A percentile compares a stretch with the other conserved stretches of the same genome.
Evolutionary conservation across 805 yeast genomes (phyloP).

Genomic region (Starmerella kuoi): DNA sequence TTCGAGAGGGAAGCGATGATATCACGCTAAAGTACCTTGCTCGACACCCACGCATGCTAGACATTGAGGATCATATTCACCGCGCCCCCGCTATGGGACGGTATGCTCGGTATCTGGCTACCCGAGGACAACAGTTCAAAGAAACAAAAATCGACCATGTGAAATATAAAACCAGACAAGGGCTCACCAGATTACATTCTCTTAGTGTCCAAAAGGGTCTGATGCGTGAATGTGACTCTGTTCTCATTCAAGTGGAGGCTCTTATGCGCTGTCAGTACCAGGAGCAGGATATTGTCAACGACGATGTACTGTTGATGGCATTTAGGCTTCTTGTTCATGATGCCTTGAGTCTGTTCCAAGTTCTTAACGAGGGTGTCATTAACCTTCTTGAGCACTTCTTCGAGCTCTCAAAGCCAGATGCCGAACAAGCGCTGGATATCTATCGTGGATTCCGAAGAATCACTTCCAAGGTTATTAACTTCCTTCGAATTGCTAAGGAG

Average conservation of each 20-base stretch:
- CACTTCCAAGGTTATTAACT: slow-evolving; percentile 78
- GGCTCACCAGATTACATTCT: slow-evolving; percentile 50
- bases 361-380: slow-evolving; percentile 89
- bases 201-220: slow-evolving; percentile 67
- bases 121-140: slow-evolving; percentile 59
- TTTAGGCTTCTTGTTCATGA: slow-evolving; percentile 87
- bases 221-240: slow-evolving; percentile 72
- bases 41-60: slow-evolving; percentile 40
- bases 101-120: slow-evolving; percentile 59
- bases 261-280: slow-evolving; percentile 61
- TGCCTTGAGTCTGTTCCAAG: slow-evolving; percentile 71
- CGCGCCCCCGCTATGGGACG: slow-evolving; percentile 36
- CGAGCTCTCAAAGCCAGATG: slow-evolving; percentile 78
- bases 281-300: slow-evolving; percentile 64
- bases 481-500: slow-evolving; percentile 78
- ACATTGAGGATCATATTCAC: slow-evolving; percentile 29
- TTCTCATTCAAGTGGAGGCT: slow-evolving; percentile 67
- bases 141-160: slow-evolving; percentile 62
- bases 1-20: slow-evolving; percentile 78
- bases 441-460: slow-evolving; percentile 76
- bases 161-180: slow-evolving; percentile 38
- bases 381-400: slow-evolving; percentile 87
- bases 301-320: slow-evolving; percentile 72
- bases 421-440: slow-evolving; percentile 71
- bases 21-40: slow-evolving; percentile 53